Evolutionary conservation across 176 grass and related monocot species (phyloP).

Genomic region (Cymbopogon citratus): DNA sequence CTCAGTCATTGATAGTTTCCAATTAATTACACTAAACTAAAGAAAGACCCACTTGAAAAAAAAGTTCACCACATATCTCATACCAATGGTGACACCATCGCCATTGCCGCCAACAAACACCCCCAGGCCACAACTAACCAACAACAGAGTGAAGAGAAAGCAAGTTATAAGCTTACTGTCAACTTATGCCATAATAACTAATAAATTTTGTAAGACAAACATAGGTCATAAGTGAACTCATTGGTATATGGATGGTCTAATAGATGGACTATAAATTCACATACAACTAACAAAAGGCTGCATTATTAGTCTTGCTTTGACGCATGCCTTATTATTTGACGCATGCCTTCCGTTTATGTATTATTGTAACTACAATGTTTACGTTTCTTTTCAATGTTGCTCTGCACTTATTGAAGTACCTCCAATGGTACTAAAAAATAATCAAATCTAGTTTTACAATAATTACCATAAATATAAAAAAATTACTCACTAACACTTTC

Average conservation of each 20-base stretch:
- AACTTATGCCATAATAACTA: background rate
- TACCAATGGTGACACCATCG: too few species aligned
- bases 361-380: too few species aligned
- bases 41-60: too few species aligned
- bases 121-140: too few species aligned
- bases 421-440: background rate
- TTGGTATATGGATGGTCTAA: background rate
- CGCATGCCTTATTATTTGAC: background rate
- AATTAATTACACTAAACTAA: too few species aligned
- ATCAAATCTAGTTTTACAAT: background rate
- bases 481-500: background rate
- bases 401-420: too few species aligned
- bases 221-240: background rate
- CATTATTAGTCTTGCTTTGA: background rate
- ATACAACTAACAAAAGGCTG: background rate
- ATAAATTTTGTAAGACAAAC: background rate
- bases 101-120: too few species aligned
- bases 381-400: too few species aligned
- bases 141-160: too few species aligned
- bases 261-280: background rate
- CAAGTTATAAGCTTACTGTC: background rate
- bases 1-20: too few species aligned
- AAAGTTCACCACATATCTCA: too few species aligned
- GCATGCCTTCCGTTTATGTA: background rate
- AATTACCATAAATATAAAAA: background rate